Base-by-base conservation (phyloP, 257 asterid species). In the Primulina eburnea region DNA sequence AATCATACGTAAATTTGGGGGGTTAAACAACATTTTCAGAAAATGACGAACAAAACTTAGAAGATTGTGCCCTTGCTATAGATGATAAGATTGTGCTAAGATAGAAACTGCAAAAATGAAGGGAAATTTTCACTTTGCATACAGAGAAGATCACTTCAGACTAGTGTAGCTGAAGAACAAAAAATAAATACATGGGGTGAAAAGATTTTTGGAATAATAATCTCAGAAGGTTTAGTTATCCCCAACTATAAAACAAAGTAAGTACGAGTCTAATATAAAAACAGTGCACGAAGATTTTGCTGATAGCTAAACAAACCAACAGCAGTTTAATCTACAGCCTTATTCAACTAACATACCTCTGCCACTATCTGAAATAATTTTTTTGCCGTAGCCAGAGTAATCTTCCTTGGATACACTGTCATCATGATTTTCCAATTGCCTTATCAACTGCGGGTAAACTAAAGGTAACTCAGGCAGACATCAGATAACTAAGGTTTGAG, bases 301-400 rank as follows among this genome's bases (percentile, higher is more conserved):
- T 66, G 68, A 24, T 61, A 64, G 58, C 35, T 61, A 64, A 68
- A 47, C 38, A 65, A 14, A 14, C 55, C 55, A 43, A 43, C 55
- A 43, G 18, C 18, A 11, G 55, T 43, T 38, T 3, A 43, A 43
- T 43, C n/a, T 38, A 43, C 55, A 5, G 32, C 24, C 28, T 18
- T 32, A 21, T 33, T 58, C 59, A 69, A 57, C 62, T 30, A 14
- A n/a, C 55, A 35, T 76, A 91, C 97, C 96, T 89, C 95, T 38
- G 89, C 77, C 82, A 91, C 81, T 65, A 87, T 78, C 83, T 91
- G 97, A 73, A 94, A 94, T 67, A 89, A 81, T 85, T 89, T 92
- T 83, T 88, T 84, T 70, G 95, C 92, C 29, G 88, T 82, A 35
- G 87, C 89, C 70, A n/a, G 92, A 78, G 67, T 85, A 85, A 67